Conservation (phyloP, 805 yeast genomes). For the Kuraishia floccosa region DNA sequence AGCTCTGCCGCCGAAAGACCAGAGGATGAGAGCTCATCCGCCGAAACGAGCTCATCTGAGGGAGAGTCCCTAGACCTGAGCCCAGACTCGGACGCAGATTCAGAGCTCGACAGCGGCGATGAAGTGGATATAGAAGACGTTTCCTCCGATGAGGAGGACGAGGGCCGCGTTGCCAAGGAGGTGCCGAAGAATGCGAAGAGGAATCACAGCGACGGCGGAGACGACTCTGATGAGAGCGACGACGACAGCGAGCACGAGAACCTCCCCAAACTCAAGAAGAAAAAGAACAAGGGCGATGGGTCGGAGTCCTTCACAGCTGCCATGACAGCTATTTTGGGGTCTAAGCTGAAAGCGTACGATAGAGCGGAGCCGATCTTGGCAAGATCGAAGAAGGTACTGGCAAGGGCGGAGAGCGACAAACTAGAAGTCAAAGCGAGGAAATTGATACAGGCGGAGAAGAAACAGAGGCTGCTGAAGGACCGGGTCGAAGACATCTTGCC, state of each 20-base stretch:
- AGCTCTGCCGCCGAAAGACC: too few species aligned
- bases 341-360: conserved; percentile 81
- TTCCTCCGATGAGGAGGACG: conserved; percentile 5
- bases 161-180: too few species aligned
- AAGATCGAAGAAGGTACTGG: conserved; percentile 58
- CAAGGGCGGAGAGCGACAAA: conserved; percentile 69
- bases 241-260: conserved; percentile 10
- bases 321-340: conserved; percentile 70
- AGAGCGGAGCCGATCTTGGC: conserved; percentile 86
- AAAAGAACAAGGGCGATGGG: conserved; percentile 55
- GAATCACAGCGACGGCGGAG: too few species aligned
- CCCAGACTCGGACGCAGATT: conserved; percentile 2
- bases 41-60: too few species aligned
- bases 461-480: conserved; percentile 49
- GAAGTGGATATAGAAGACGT: conserved; percentile 11
- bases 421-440: conserved; percentile 77
- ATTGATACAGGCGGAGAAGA: conserved; percentile 60
- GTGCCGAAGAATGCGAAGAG: conserved; percentile 40
- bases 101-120: conserved; percentile 7
- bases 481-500: conserved; percentile 65
- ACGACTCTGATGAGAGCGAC: conserved; percentile 8
- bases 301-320: conserved; percentile 72
- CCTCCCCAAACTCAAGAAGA: conserved; percentile 34
- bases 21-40: too few species aligned
- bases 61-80: conserved; percentile 11